Evolutionary conservation across 2,329 filamentous ascomycete species (phyloP), one percentile per base, ranked within the genome.

Genomic region (Neocucurbitaria cava): DNA sequence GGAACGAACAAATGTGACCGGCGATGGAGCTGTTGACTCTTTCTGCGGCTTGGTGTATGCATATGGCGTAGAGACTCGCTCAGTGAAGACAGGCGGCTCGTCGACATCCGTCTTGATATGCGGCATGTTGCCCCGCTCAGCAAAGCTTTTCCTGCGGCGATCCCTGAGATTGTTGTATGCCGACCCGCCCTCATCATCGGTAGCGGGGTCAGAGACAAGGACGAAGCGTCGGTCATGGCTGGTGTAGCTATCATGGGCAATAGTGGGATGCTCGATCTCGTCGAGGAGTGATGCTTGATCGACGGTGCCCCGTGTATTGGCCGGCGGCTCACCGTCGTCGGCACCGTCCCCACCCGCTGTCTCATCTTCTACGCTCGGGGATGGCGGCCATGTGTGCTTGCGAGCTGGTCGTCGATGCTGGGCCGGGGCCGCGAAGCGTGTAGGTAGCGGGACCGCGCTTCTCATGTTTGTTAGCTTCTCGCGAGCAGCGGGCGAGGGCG

Each of bases 321-420:
- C 89, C 47, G 84, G 84, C 56, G 83, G 82, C 45, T 81, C 87
- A 49, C 69, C 52, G 78, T 80, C 49, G 60, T 92, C 89, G 69
- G 82, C 85, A 5, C 83, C 83, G 31, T 92, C 89, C 69, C 82
- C 85, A 5, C 83, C 83, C 33, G 91, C 74, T 7, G 89, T 85
- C 71, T 91, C 89, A 69, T 92, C 89, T 71, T 93, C 89, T 43
- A 89, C 88, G 31, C 75, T 86, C 3, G 89, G 87, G 17, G 81
- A 79, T 1, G 88, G 89, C 5, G 88, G 87, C 69, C 79, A 81
- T 56, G 72, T 66, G 15, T 57, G 41, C 45, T 52, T 68, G 54
- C 56, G 61, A 21, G n/a, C 45, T 17, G 61, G 51, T 52, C 7
- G 58, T 62, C 36, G 59, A 57, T 64, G 21, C 50, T 65, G 52